Evolutionary conservation across 768 basidiomycete species (phyloP).

Genomic region (Amanita phalloides): DNA sequence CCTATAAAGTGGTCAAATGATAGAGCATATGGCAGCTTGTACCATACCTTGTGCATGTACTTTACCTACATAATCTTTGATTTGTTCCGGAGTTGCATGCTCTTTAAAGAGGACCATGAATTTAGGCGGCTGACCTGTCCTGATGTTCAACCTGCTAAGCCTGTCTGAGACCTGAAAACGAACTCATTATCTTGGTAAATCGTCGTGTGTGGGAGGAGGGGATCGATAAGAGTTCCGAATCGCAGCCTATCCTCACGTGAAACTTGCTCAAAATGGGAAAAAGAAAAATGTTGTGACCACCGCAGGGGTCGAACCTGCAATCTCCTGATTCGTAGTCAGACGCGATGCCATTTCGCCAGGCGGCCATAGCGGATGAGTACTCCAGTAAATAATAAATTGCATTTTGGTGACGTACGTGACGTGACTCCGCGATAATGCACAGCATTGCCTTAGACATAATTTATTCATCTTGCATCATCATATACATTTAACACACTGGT

Average conservation of each 20-base stretch:
- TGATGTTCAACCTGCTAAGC: too few species aligned
- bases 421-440: too few species aligned
- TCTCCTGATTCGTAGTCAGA: slow-evolving; percentile 92
- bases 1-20: not conserved
- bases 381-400: too few species aligned
- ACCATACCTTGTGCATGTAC: not conserved
- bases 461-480: too few species aligned
- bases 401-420: too few species aligned
- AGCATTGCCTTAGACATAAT: too few species aligned
- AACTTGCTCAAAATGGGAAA: not conserved
- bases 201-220: not conserved
- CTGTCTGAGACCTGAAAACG: too few species aligned
- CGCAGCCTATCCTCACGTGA: not conserved
- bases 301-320: slow-evolving; percentile 90
- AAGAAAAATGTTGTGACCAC: slow-evolving; percentile 40
- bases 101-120: not conserved
- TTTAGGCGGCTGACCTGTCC: not conserved
- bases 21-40: not conserved
- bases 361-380: slow-evolving; percentile 26
- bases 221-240: not conserved
- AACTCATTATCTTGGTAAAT: not conserved
- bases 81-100: not conserved
- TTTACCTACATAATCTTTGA: not conserved
- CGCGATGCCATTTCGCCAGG: slow-evolving; percentile 93
- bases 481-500: too few species aligned